These are phyloP conservation scores for Rhipidocladum racemiflorum DNA, from an alignment of 176 grass and related monocot species.

Conservation along the genomic window DNA sequence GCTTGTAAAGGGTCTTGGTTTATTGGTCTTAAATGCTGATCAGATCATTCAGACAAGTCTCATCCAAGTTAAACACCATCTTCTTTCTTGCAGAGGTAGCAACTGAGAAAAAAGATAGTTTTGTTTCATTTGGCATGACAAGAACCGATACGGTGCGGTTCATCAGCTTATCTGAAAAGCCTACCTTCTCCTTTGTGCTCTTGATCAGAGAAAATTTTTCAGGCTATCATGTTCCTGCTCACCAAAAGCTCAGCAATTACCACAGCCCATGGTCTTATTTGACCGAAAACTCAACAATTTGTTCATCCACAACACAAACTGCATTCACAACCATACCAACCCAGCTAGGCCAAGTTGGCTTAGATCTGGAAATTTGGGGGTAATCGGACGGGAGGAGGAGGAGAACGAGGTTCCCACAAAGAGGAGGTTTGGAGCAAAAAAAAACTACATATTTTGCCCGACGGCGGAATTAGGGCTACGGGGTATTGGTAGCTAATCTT, in stretches of 20 bases:
- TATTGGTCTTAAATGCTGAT: not conserved
- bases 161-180: not conserved
- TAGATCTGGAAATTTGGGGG: too few relatives aligned
- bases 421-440: too few relatives aligned
- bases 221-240: not conserved
- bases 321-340: too few relatives aligned
- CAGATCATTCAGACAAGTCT: conserved; percentile 10
- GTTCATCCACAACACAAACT: too few relatives aligned
- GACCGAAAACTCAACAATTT: conserved; percentile 1
- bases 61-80: not conserved
- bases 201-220: conserved; percentile 18
- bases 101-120: not conserved
- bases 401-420: too few relatives aligned
- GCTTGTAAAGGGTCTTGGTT: not conserved
- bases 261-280: conserved; percentile 7
- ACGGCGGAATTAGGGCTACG: too few relatives aligned
- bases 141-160: not conserved
- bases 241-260: conserved; percentile 33
- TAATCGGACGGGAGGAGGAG: too few relatives aligned
- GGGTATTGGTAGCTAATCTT: too few relatives aligned
- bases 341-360: too few relatives aligned
- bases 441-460: too few relatives aligned
- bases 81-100: not conserved
- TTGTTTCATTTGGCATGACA: not conserved
- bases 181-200: not conserved